Base-by-base conservation (phyloP, 768 basidiomycete genomes). In the Serpula lacrymans region DNA sequence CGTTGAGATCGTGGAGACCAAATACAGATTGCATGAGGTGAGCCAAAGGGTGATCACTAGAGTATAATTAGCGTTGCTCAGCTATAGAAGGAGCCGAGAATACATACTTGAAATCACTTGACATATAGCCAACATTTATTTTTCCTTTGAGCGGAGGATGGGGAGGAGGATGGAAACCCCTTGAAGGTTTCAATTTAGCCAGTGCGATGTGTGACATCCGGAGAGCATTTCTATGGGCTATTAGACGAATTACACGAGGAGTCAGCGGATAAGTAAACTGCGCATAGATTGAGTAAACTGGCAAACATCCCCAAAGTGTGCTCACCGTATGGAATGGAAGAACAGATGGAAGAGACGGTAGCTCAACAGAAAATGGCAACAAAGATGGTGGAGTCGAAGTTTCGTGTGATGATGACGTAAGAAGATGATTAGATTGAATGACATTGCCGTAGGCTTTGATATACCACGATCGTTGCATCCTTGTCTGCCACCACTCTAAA, bases 21-120 rank as follows among this genome's bases (percentile, higher is more conserved):
- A 76, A 76, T 29, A 71, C 72, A 12, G 67, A 70, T 47, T 72
- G 72, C 71, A 74, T 77, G 37, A 77, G 63, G 46, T 77, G 74
- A 17, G 72, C 64, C 34, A 77, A 55, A 10, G 74, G 75, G 40
- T 76, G 74, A 43, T 76, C 70, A 49, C 72, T 74, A 39, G 28
- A 29, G 8, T 33, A 46, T 21, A 16, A 18, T 17, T 18, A n/a
- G n/a, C 18, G 18, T 3, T 14, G 8, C 11, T 12, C 6, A 16
- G 41, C 21, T 9, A 37, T 9, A 24, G 24, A 12, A 24, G 18
- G 20, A 33, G n/a, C n/a, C 6, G 14, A 14, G 4, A 36, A 21
- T 10, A 51, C 65, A 30, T 41, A 73, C 71, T 61, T 68, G 17
- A 75, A 65, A 46, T 75, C 74, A 25, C 68, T 66, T 0, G 71